phyloP scores from a whole-genome alignment of 1,139 yeast genomes.

The Pichia sp. region DNA sequence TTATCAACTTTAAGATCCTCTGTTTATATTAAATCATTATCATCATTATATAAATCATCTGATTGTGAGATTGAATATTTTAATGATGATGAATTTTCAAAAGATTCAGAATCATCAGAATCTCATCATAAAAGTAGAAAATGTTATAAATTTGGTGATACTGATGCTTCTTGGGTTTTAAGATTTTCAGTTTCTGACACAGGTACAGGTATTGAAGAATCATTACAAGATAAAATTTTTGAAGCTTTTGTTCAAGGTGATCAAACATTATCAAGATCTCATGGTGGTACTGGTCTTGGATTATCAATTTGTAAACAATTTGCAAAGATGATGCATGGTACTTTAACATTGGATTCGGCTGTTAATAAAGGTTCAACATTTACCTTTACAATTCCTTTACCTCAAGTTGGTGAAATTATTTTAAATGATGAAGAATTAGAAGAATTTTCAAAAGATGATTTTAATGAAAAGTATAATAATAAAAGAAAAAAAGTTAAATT shows the following conservation, averaged over 20 bases:
- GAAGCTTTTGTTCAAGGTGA: conserved; percentile 98
- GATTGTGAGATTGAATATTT: conserved; percentile 14
- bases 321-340: conserved; percentile 85
- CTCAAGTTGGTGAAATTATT: conserved; percentile 60
- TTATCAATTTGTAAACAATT: conserved; percentile 87
- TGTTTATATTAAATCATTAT: conserved; percentile 21
- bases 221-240: conserved; percentile 75
- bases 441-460: conserved; percentile 40
- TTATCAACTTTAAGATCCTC: conserved; percentile 23
- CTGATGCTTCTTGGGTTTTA: conserved; percentile 48
- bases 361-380: conserved; percentile 79
- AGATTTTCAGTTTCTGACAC: conserved; percentile 80
- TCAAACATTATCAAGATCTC: conserved; percentile 83
- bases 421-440: conserved; percentile 29
- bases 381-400: conserved; percentile 70
- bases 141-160: conserved; percentile 30
- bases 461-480: conserved; percentile 36
- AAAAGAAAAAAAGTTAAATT: conserved; percentile 39
- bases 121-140: conserved; percentile 35
- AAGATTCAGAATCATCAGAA: conserved; percentile 25
- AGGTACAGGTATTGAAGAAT: conserved; percentile 87
- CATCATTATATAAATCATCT: conserved; percentile 20
- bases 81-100: conserved; percentile 17
- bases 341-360: conserved; percentile 60
- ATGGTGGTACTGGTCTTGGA: conserved; percentile 96